Evolutionary conservation across 305 asterid genomes (phyloP), one percentile per base, ranked within the genome.

Genomic region (Solanum hybrid): DNA sequence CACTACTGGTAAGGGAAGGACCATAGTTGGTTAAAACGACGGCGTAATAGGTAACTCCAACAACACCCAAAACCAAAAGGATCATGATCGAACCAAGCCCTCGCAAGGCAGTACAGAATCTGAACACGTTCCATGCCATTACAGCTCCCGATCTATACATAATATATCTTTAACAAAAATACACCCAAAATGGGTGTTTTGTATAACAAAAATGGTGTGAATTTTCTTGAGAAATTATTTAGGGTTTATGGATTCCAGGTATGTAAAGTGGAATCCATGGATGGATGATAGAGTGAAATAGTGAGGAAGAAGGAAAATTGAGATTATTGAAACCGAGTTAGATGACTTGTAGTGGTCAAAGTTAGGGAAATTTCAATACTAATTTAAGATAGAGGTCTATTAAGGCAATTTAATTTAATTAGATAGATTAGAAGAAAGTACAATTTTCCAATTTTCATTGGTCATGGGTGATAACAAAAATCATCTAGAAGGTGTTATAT

Each of bases 21-120:
- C 95, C 99, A 90, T 95, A 96, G 93, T 92, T 96, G 29, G 94
- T 89, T 17, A 97, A 89, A 91, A 96, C 99, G 51, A 97, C 97
- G 32, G 99, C 98, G 90, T 97, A 97, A 91, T 97, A 97, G 89
- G 98, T 94, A 88, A 95, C 96, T 64, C 99, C 98, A 35, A 97
- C 98, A 56, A 97, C 98, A 82, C 97, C 98, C 45, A 97, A 96
- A 77, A 97, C 99, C 92, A 97, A 92, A 7, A 97, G 90, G 85
- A 97, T 96, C 99, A 97, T 96, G 96, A 97, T 95, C 93, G 99
- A 97, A 29, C 99, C 99, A n/a, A 97, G 93, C 56, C 99, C 99
- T 88, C 96, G 92, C 89, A 97, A 90, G 34, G 98, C 99, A 75
- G 99, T 96, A 88, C 99, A 97, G 89, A 97, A 96, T 89, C 94